Base-by-base conservation (phyloP, 2,329 filamentous ascomycete species). In the Teratosphaeria pseudoeucalypti region DNA sequence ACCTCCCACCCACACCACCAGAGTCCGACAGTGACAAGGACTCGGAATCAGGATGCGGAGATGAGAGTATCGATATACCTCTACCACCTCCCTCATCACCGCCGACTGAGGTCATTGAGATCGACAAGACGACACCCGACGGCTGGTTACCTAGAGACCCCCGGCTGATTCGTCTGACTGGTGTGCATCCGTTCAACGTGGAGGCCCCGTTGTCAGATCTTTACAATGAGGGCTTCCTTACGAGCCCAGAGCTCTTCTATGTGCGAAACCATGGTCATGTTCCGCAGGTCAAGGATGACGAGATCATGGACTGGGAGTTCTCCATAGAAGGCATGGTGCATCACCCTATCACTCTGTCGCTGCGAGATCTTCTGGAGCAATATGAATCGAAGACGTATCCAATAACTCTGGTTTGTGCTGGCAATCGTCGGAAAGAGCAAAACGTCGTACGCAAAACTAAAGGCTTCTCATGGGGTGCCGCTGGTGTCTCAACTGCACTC, bases 401-500 rank as follows among this genome's bases (percentile, higher is more conserved):
- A 0, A 81, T 96, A 61, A 96, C 92, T 0, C 81, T 96, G 1
- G 91, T 96, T 26, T 96, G 92, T 72, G 92, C 92, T 3, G 92
- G 92, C 1, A 96, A 96, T 72, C 82, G 92, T 61, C 83, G 92
- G 34, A 96, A 96, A 75, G 92, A 96, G 74, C 92, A 96, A 71
- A 96, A 96, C 66, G 80, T 90, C 57, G 89, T 96, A 2, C 82
- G 90, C 16, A 96, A 96, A 73, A 90, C 89, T 1, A 95, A 96
- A 68, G 92, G 92, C 0, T 96, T 96, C 75, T 95, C 90, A 2
- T 96, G 92, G 92, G 92, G 92, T 39, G 80, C 92, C 0, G 91
- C 89, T 3, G 92, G 91, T 27, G 72, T 96, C 6, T 95, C 90
- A 0, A 96, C 90, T 0, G 90, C 90, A 0, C 76, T 96, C 0